Evolutionary conservation across 352 stramenopile genomes (phyloP).

Genomic region (Phytophthora rubi): DNA sequence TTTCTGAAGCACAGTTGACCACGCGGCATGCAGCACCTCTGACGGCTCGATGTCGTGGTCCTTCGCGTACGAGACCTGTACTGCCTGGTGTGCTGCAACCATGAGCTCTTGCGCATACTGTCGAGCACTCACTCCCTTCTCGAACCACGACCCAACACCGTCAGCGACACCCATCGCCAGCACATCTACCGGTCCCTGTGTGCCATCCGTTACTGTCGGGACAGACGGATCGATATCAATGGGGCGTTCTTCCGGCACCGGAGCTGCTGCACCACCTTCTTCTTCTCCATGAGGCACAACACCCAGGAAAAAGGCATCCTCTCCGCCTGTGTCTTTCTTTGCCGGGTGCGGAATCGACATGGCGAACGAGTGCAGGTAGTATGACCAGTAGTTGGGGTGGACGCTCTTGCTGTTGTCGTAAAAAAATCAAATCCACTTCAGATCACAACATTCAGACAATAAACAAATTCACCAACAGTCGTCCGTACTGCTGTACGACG

Average conservation of each 20-base stretch:
- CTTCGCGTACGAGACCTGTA: slow-evolving; percentile 65
- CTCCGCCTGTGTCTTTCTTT: slow-evolving; percentile 78
- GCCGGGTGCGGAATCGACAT: slow-evolving; percentile 81
- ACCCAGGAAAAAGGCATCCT: slow-evolving; percentile 96
- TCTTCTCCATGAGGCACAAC: slow-evolving; percentile 51
- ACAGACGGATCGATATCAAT: slow-evolving; percentile 33
- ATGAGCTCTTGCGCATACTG: slow-evolving; percentile 83
- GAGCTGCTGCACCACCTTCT: slow-evolving; percentile 44
- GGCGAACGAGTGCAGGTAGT: slow-evolving; percentile 73
- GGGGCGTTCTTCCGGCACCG: slow-evolving; percentile 20
- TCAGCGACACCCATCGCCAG: slow-evolving; percentile 95
- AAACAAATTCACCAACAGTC: background rate
- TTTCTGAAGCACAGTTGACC: slow-evolving; percentile 84
- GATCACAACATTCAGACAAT: background rate
- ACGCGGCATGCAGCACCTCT: slow-evolving; percentile 75
- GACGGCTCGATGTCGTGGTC: slow-evolving; percentile 64
- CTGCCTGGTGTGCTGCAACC: slow-evolving; percentile 69
- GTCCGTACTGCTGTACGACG: slow-evolving; percentile 44
- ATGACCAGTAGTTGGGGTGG: slow-evolving; percentile 54
- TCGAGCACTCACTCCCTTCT: slow-evolving; percentile 90
- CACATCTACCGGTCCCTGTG: slow-evolving; percentile 72
- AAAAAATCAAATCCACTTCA: slow-evolving; percentile 9
- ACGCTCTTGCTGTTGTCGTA: slow-evolving; percentile 29
- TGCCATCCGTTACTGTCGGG: slow-evolving; percentile 39
- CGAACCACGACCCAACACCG: slow-evolving; percentile 96